These are phyloP conservation scores for Hondaea fermentalgiana DNA, from an alignment of 108 stramenopile species.

Conservation along the genomic window DNA sequence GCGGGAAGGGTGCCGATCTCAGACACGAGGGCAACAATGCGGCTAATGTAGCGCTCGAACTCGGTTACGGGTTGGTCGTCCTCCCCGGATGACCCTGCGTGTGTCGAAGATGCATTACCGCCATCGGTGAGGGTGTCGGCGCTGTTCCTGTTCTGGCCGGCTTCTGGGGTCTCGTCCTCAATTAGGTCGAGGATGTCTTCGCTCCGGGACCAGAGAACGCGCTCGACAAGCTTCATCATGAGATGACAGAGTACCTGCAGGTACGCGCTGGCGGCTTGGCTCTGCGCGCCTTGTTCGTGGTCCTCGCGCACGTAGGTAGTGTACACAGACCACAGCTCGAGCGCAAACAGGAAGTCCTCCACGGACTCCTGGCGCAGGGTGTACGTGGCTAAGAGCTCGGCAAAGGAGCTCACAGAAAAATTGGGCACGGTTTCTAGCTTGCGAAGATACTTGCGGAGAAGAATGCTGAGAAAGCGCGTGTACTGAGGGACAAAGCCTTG, in stretches of 20 bases:
- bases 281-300: neutral
- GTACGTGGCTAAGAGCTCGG: neutral
- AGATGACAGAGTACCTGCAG: neutral
- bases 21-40: neutral
- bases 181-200: neutral
- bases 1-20: neutral
- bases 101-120: too few relatives aligned
- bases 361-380: neutral
- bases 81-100: neutral
- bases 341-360: neutral
- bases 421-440: neutral
- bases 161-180: neutral
- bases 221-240: neutral
- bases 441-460: neutral
- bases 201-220: neutral
- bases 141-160: neutral
- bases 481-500: neutral
- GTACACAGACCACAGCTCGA: conserved; percentile 1
- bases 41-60: neutral
- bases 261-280: neutral
- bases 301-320: neutral
- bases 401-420: neutral
- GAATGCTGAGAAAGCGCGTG: neutral
- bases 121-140: neutral
- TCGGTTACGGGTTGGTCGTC: neutral